Percentiles rank a stretch among this genome's conserved stretches.
These are phyloP conservation scores for Cladophialophora immunda DNA, from an alignment of 2,329 filamentous ascomycete genomes.

Conservation along the genomic window DNA sequence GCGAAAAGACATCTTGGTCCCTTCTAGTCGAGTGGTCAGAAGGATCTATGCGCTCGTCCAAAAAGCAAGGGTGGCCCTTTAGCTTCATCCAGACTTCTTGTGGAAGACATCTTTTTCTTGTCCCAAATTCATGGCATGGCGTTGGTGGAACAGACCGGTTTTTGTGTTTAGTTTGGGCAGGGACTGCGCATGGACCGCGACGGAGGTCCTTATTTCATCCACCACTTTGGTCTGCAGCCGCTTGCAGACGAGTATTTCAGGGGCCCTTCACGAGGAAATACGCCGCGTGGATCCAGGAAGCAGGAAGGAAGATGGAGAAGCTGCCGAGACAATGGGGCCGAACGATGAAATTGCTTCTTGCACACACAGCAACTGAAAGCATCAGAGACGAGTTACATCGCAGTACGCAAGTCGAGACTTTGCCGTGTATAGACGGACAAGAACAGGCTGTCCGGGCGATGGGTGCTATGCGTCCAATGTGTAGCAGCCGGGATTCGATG, in stretches of 20 bases:
- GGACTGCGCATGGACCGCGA: background rate
- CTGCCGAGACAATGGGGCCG: background rate
- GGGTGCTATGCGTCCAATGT: background rate
- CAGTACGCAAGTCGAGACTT: background rate
- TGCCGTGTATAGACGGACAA: constrained; percentile 5
- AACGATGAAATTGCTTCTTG: background rate
- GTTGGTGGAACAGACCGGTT: constrained; percentile 10
- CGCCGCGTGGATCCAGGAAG: background rate
- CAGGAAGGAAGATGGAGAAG: background rate
- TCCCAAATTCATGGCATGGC: constrained; percentile 15
- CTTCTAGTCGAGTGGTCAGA: background rate
- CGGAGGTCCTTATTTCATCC: background rate
- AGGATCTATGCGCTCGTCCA: background rate
- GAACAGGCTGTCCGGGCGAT: background rate
- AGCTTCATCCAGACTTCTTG: constrained; percentile 1
- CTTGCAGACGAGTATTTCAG: constrained; percentile 1
- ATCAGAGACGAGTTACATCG: background rate
- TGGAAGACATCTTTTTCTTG: constrained; percentile 4
- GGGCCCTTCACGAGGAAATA: background rate
- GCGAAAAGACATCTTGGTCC: constrained; percentile 1
- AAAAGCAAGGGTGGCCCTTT: background rate
- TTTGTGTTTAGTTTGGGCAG: background rate
- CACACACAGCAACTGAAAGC: background rate
- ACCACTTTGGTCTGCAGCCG: constrained; percentile 1
- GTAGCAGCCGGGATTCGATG: background rate